Evolutionary conservation across 75 land plant genomes (phyloP).

Genomic region (Selaginella tamariscina): DNA sequence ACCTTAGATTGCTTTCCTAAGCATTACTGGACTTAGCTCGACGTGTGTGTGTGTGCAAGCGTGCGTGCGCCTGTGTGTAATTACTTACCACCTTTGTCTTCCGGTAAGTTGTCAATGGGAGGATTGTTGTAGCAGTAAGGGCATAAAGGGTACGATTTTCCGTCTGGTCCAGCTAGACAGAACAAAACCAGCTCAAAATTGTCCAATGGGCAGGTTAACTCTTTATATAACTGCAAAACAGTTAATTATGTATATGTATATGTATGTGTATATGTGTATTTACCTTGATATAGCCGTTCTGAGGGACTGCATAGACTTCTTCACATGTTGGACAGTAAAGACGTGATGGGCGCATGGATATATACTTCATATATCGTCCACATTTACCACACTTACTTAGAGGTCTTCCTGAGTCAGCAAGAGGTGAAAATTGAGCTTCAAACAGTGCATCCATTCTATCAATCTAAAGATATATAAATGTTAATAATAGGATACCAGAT

Average conservation of each 20-base stretch:
- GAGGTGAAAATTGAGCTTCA: slow-evolving; percentile 94
- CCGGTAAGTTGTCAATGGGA: slow-evolving; percentile 46
- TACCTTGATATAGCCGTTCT: slow-evolving; percentile 81
- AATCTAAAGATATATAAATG: slow-evolving; percentile 32
- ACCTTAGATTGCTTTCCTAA: slow-evolving; percentile 9
- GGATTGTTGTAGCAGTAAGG: slow-evolving; percentile 94
- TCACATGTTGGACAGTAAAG: slow-evolving; percentile 82
- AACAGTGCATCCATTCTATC: slow-evolving; percentile 87
- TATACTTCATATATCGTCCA: slow-evolving; percentile 82
- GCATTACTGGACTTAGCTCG: neutral
- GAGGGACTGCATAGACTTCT: slow-evolving; percentile 87
- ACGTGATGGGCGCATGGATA: slow-evolving; percentile 67
- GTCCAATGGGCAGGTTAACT: slow-evolving; percentile 82
- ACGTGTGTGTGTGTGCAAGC: no score
- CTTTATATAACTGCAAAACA: slow-evolving; percentile 75
- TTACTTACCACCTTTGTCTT: no score
- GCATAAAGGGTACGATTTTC: slow-evolving; percentile 83
- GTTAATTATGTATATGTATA: neutral
- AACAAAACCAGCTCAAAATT: slow-evolving; percentile 76
- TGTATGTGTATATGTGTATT: neutral
- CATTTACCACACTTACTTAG: slow-evolving; percentile 97
- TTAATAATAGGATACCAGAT: neutral
- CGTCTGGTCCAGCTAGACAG: slow-evolving; percentile 80
- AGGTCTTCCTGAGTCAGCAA: slow-evolving; percentile 79
- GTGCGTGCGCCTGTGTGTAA: no score